Evolutionary conservation across 257 asterid genomes (phyloP), one percentile per base, ranked within the genome.

Genomic region (Fraxinus anomala): DNA sequence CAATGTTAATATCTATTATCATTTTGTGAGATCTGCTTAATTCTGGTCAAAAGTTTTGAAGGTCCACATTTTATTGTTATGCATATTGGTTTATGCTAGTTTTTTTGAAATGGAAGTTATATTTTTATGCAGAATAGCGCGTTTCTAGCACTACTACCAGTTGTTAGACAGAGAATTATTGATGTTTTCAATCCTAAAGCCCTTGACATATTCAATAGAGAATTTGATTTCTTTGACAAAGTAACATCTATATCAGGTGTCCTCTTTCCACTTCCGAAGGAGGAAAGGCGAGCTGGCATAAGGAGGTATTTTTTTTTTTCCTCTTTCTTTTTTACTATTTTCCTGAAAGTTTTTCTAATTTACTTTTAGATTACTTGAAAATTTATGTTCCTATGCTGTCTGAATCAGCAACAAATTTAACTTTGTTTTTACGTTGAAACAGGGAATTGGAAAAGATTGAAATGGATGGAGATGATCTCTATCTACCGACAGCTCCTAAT

Each of bases 211-310:
- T 96, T 96, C 75, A 85, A 84, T 61, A 89, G 98, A 85, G 98
- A 96, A 86, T 96, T 96, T 85, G 94, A 89, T 87, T 96, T 96
- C 93, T 96, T 96, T 85, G 99, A 96, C 91, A 89, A 96, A 86
- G 99, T 96, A 80, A 96, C 99, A 37, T 92, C 97, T 82, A 96
- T 96, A 83, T 96, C 99, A 73, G 99, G 99, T 61, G 96, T 90
- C 78, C 96, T 96, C 79, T 96, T 74, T 88, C 97, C 95, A 51
- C 83, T 96, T 80, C 99, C 98, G 10, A 96, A 96, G 87, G 99
- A 93, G 80, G 98, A 96, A 79, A 84, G 99, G 70, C 88, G 97
- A 82, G 99, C 97, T 82, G 97, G 99, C 72, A 96, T 96, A 61
- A 86, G 94, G 83, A 96, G 97, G 98, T 96, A 85, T 17, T 16